Conservation (phyloP, 23 red algal genomes). For the Gracilaria domingensis region DNA sequence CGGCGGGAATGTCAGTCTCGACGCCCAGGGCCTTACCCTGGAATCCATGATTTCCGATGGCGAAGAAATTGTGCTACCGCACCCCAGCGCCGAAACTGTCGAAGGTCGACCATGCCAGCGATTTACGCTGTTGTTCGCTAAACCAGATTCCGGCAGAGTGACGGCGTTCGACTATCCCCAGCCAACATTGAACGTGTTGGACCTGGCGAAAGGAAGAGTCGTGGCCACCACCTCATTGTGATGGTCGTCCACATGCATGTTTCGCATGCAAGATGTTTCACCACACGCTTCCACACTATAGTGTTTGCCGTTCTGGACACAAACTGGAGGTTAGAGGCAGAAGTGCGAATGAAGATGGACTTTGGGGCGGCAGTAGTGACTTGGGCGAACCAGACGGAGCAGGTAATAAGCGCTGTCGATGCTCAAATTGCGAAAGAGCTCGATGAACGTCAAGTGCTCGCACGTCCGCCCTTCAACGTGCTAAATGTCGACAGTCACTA, state of each 20-base stretch:
- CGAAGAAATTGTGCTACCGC: no score
- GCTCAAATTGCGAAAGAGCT: conserved; percentile 12
- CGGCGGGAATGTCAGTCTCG: no score
- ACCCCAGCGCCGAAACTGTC: no score
- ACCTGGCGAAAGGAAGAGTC: no score
- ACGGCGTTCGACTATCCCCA: no score
- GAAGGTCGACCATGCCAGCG: no score
- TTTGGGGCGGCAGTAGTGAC: conserved; percentile 33
- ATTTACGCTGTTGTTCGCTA: no score
- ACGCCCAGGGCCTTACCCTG: no score
- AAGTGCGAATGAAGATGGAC: conserved; percentile 41
- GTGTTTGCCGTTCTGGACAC: conserved; percentile 19
- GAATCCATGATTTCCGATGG: no score
- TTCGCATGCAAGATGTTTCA: conserved; percentile 30
- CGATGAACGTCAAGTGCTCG: background rate
- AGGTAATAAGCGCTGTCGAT: background rate
- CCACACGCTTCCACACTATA: conserved; percentile 22
- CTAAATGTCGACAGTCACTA: conserved; percentile 13
- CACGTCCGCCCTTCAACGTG: conserved; percentile 20
- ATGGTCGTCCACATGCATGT: conserved; percentile 55
- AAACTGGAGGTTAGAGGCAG: conserved; percentile 22
- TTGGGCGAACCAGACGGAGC: background rate
- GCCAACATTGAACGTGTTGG: no score
- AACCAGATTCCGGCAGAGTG: no score
- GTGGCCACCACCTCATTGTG: background rate